phyloP scores from a whole-genome alignment of 306 rosid genomes.

The Prunus armeniaca region DNA sequence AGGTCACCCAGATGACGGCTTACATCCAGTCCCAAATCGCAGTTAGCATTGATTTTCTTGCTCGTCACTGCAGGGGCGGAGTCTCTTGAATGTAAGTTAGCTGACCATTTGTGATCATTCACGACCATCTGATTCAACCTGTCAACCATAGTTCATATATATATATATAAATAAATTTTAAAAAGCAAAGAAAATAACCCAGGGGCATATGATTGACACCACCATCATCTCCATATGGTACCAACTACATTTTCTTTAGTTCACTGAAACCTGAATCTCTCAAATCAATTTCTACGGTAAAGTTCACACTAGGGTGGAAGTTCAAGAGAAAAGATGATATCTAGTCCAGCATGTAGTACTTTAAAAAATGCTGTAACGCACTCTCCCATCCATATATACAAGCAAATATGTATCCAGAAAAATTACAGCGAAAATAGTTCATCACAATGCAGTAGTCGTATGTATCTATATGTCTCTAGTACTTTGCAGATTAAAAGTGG shows the following conservation, averaged over 20 bases:
- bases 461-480: neutral
- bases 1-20: conserved; percentile 7
- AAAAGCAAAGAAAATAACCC: too few species aligned
- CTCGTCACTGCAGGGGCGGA: neutral
- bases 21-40: neutral
- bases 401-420: neutral
- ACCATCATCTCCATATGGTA: too few species aligned
- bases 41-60: neutral
- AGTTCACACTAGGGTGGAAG: too few species aligned
- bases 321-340: neutral
- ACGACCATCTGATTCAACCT: conserved; percentile 18
- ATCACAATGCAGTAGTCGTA: neutral
- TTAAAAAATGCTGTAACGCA: neutral
- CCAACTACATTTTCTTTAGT: too few species aligned
- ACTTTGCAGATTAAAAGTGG: neutral
- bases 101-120: conserved; percentile 19
- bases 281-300: neutral
- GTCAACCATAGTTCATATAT: neutral
- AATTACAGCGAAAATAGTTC: neutral
- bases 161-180: too few species aligned
- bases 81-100: neutral
- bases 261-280: neutral
- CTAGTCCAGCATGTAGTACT: neutral
- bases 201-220: too few species aligned
- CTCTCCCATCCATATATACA: neutral